Evolutionary conservation across 495 filamentous ascomycete genomes (phyloP).

Genomic region (Glarea lozoyensis): DNA sequence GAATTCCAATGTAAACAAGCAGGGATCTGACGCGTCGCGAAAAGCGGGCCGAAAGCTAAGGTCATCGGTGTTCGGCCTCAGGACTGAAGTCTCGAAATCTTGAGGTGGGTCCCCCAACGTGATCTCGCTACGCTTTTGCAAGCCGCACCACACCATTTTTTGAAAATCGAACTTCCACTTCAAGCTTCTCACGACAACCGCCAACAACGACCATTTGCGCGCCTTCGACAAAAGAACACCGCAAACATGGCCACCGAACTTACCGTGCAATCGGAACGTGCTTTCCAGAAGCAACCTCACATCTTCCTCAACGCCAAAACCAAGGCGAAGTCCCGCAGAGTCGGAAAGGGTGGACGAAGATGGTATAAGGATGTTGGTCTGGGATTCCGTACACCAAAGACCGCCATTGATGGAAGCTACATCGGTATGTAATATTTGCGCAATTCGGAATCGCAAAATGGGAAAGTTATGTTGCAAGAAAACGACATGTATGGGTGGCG

Average conservation of each 20-base stretch:
- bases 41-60: too few species aligned
- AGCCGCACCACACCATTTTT: too few species aligned
- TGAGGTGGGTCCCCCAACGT: too few species aligned
- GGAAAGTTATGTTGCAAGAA: background rate
- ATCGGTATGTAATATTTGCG: constrained; percentile 68
- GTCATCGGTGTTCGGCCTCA: too few species aligned
- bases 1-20: too few species aligned
- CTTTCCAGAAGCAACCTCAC: constrained; percentile 99
- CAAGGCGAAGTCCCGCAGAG: constrained; percentile 72
- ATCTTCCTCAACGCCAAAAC: constrained; percentile 94
- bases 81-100: too few species aligned
- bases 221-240: constrained; percentile 41
- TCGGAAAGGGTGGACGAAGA: constrained; percentile 81
- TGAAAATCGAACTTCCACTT: background rate
- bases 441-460: background rate
- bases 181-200: constrained; percentile 3
- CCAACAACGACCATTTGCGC: constrained; percentile 14
- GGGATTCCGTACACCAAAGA: constrained; percentile 96
- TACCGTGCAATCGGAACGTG: constrained; percentile 95
- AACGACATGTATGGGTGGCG: background rate
- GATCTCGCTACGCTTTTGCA: too few species aligned
- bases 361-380: constrained; percentile 99
- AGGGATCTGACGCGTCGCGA: too few species aligned
- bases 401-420: constrained; percentile 94
- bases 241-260: constrained; percentile 96